phyloP scores from a whole-genome alignment of 2,329 filamentous ascomycete species.

The Colletotrichum lentis region DNA sequence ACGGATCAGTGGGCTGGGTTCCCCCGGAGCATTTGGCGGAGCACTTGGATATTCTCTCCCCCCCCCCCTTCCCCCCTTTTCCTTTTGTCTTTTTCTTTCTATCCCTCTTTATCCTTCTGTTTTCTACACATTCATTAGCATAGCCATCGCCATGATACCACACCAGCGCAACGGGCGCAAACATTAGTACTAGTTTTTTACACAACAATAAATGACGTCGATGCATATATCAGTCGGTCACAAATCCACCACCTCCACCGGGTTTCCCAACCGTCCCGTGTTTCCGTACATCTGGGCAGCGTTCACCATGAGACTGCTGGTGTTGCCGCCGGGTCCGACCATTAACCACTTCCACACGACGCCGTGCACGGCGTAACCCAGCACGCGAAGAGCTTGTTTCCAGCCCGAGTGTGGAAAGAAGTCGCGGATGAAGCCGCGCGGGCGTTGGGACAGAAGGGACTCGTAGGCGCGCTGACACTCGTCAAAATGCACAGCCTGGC shows the following conservation, averaged over 20 bases:
- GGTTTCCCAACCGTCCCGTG: slow-evolving; percentile 57
- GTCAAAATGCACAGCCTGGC: slow-evolving; percentile 77
- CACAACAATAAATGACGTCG: neutral
- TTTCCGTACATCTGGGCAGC: slow-evolving; percentile 65
- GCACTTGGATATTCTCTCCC: slow-evolving; percentile 9
- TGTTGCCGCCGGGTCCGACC: slow-evolving; percentile 59
- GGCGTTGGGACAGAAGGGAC: slow-evolving; percentile 60
- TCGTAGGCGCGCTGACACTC: slow-evolving; percentile 76
- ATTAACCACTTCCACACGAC: slow-evolving; percentile 66
- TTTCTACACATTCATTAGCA: slow-evolving; percentile 36
- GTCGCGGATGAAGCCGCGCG: slow-evolving; percentile 55
- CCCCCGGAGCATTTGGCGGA: slow-evolving; percentile 33
- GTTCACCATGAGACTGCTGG: slow-evolving; percentile 64
- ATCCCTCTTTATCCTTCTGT: neutral
- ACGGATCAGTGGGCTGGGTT: slow-evolving; percentile 16
- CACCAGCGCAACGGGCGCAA: slow-evolving; percentile 38
- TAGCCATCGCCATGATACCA: slow-evolving; percentile 36
- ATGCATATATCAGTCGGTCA: slow-evolving; percentile 31
- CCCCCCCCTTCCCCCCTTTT: neutral
- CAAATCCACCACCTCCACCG: slow-evolving; percentile 49
- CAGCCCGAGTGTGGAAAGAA: slow-evolving; percentile 57
- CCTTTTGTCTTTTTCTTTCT: neutral
- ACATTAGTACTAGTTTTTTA: slow-evolving; percentile 6
- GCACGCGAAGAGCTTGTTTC: slow-evolving; percentile 55
- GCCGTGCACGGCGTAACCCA: slow-evolving; percentile 56